A percentile compares a stretch with the other conserved stretches of the same genome.
Conservation (phyloP, 495 filamentous ascomycete species). For the Cladorrhinum samala region DNA sequence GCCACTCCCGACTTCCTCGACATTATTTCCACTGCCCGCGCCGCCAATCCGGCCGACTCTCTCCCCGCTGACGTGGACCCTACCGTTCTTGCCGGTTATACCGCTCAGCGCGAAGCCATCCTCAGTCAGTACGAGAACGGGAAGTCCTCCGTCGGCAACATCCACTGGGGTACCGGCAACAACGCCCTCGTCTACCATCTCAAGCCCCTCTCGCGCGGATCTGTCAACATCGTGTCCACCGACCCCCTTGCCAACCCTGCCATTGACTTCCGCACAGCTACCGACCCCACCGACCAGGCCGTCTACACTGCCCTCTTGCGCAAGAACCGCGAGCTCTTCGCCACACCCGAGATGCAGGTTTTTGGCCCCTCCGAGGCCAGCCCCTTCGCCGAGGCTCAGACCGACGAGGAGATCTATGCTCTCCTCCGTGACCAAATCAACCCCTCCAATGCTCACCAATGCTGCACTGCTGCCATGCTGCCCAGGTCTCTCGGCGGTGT, state of each 20-base stretch:
- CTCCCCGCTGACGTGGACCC: slow-evolving; percentile 30
- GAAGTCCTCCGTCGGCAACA: slow-evolving; percentile 20
- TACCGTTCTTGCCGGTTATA: slow-evolving; percentile 33
- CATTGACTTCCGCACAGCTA: slow-evolving; percentile 29
- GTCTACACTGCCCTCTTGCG: slow-evolving; percentile 29
- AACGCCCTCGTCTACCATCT: slow-evolving; percentile 30
- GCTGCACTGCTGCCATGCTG: slow-evolving; percentile 46
- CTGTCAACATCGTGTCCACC: slow-evolving; percentile 33
- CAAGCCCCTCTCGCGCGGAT: slow-evolving; percentile 38
- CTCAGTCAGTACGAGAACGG: slow-evolving; percentile 19
- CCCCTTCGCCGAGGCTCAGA: slow-evolving; percentile 21
- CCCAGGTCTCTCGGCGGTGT: slow-evolving; percentile 35
- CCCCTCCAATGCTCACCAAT: slow-evolving; percentile 28
- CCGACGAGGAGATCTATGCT: slow-evolving; percentile 21
- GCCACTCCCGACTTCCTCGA: slow-evolving; percentile 23
- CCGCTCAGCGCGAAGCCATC: slow-evolving; percentile 24
- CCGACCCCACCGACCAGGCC: slow-evolving; percentile 30
- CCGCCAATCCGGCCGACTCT: slow-evolving; percentile 27
- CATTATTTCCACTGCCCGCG: slow-evolving; percentile 28
- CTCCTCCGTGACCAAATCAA: slow-evolving; percentile 27
- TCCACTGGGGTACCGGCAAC: slow-evolving; percentile 33
- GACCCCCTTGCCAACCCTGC: slow-evolving; percentile 29
- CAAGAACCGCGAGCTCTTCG: slow-evolving; percentile 35
- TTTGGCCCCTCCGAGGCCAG: slow-evolving; percentile 32
- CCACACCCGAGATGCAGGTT: slow-evolving; percentile 33